Conservation (phyloP, 169 alveolate genomes). For the Plasmodium sp. region DNA sequence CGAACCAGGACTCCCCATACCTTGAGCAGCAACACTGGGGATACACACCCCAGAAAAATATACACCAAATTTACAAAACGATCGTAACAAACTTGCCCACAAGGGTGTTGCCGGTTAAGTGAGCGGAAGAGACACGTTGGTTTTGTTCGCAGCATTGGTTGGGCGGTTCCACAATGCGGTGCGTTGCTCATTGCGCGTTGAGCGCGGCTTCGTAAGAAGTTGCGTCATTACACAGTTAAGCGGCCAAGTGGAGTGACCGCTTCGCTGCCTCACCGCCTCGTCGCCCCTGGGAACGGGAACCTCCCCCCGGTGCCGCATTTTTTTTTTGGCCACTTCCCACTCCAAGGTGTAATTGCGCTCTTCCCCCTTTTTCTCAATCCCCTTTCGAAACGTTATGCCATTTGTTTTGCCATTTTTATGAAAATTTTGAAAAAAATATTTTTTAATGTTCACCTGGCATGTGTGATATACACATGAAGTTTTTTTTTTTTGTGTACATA, state of each 20-base stretch:
- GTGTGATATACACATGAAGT: neutral
- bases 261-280: neutral
- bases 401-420: neutral
- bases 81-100: conserved; percentile 53
- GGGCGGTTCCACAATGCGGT: neutral
- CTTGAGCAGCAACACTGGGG: neutral
- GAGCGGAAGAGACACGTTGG: neutral
- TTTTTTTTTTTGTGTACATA: neutral
- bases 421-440: neutral
- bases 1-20: conserved; percentile 9
- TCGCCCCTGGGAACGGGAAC: neutral
- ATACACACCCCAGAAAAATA: conserved; percentile 4
- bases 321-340: neutral
- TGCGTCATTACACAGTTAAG: neutral
- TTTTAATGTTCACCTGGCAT: neutral
- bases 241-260: neutral
- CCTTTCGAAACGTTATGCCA: neutral
- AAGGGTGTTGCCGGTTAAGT: conserved; percentile 3
- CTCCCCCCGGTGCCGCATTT: neutral
- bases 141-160: neutral
- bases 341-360: neutral
- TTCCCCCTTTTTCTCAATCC: neutral
- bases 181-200: neutral
- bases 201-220: neutral
- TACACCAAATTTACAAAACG: conserved; percentile 46